Percentiles rank a stretch among this genome's conserved stretches.
Conservation (phyloP, 2,329 filamentous ascomycete species). For the Aaosphaeria arxii region DNA sequence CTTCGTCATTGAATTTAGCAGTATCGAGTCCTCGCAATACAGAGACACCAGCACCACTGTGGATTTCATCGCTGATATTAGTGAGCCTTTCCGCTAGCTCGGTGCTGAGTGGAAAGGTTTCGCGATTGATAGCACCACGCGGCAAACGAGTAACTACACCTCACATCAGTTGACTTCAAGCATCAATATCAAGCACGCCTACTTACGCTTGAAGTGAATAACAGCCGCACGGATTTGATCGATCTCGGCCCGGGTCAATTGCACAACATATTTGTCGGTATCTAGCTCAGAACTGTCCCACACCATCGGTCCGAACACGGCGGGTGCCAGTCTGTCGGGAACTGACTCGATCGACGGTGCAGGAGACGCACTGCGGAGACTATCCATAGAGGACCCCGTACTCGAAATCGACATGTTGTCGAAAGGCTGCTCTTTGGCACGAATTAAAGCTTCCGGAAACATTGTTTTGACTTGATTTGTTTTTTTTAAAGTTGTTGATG, state of each 20-base stretch:
- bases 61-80: slow-evolving; percentile 24
- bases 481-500: not conserved
- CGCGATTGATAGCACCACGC: slow-evolving; percentile 15
- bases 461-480: not conserved
- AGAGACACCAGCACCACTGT: slow-evolving; percentile 25
- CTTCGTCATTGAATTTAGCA: slow-evolving; percentile 34
- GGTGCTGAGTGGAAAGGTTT: slow-evolving; percentile 25
- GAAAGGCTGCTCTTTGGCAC: not conserved
- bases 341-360: slow-evolving; percentile 17
- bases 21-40: slow-evolving; percentile 31
- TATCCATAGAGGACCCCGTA: slow-evolving; percentile 27
- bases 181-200: not conserved
- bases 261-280: slow-evolving; percentile 22
- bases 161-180: not conserved
- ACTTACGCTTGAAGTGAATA: slow-evolving; percentile 29
- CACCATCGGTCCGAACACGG: slow-evolving; percentile 29
- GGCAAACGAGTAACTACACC: slow-evolving; percentile 15
- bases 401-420: slow-evolving; percentile 26
- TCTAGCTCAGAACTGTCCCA: slow-evolving; percentile 29
- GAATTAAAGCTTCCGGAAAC: not conserved
- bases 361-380: slow-evolving; percentile 20
- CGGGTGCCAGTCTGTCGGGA: slow-evolving; percentile 28
- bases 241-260: slow-evolving; percentile 22
- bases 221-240: slow-evolving; percentile 30
- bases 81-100: slow-evolving; percentile 21